These are phyloP conservation scores for Colletotrichum eremochloae DNA, from an alignment of 2,329 filamentous ascomycete genomes.

Conservation along the genomic window DNA sequence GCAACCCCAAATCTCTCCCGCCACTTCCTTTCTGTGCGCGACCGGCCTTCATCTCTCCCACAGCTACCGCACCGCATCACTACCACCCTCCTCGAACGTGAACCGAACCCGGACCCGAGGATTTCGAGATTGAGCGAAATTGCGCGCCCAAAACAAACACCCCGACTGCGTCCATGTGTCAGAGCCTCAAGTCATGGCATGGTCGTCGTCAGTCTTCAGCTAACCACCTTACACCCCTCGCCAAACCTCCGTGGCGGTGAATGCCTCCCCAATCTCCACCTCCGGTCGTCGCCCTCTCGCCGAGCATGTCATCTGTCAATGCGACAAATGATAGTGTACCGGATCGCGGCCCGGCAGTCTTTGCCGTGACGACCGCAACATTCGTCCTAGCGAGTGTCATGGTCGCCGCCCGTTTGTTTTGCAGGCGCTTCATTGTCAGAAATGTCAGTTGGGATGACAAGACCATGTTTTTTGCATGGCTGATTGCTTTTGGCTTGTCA, in stretches of 20 bases:
- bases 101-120: conserved; percentile 1
- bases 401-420: conserved; percentile 80
- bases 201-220: conserved; percentile 37
- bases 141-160: conserved; percentile 18
- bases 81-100: background rate
- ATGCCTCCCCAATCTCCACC: conserved; percentile 5
- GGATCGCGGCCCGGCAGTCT: conserved; percentile 71
- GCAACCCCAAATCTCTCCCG: conserved; percentile 7
- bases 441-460: conserved; percentile 83
- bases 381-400: conserved; percentile 80
- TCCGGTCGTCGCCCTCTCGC: conserved; percentile 27
- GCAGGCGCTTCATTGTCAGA: conserved; percentile 79
- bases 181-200: conserved; percentile 39
- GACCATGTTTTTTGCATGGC: conserved; percentile 84
- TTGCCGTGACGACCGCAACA: conserved; percentile 78
- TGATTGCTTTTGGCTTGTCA: conserved; percentile 75
- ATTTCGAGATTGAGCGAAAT: conserved; percentile 23
- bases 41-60: background rate
- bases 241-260: conserved; percentile 41
- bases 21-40: background rate
- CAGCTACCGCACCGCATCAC: background rate
- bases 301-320: conserved; percentile 40
- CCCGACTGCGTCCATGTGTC: conserved; percentile 39
- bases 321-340: conserved; percentile 48
- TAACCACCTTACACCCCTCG: conserved; percentile 34